A percentile compares a stretch with the other conserved stretches of the same genome.
Evolutionary conservation across 352 stramenopile genomes (phyloP).

Genomic region (Elongisporangium undulatum): DNA sequence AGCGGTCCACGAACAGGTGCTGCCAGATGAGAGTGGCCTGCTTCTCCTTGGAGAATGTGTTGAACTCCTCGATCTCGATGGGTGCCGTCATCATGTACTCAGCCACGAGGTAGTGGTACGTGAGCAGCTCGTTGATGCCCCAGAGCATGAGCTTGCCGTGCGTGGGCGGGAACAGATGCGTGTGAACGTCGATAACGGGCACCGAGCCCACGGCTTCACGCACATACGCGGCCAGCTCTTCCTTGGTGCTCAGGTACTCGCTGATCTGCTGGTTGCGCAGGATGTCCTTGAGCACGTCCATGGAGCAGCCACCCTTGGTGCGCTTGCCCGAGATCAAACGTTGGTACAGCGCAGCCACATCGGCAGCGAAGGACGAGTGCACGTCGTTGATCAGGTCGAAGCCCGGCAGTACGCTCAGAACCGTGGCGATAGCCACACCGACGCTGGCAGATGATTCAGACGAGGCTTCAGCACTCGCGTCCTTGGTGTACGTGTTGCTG

Average conservation of each 20-base stretch:
- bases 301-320: slow-evolving; percentile 13
- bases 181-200: slow-evolving; percentile 74
- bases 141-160: slow-evolving; percentile 91
- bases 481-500: slow-evolving; percentile 28
- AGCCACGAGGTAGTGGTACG: slow-evolving; percentile 94
- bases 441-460: slow-evolving; percentile 23
- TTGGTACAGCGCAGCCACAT: slow-evolving; percentile 49
- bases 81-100: slow-evolving; percentile 92
- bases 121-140: slow-evolving; percentile 93
- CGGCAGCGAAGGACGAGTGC: slow-evolving; percentile 36
- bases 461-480: slow-evolving; percentile 15
- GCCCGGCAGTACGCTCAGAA: slow-evolving; percentile 26
- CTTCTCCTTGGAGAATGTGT: slow-evolving; percentile 62
- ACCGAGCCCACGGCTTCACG: slow-evolving; percentile 27
- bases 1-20: slow-evolving; percentile 86
- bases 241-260: slow-evolving; percentile 24
- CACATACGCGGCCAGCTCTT: slow-evolving; percentile 31
- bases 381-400: slow-evolving; percentile 36
- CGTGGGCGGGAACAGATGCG: slow-evolving; percentile 89
- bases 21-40: slow-evolving; percentile 90
- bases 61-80: slow-evolving; percentile 75
- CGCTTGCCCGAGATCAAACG: slow-evolving; percentile 37
- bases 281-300: slow-evolving; percentile 32
- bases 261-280: slow-evolving; percentile 31
- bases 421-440: slow-evolving; percentile 26